Percentiles rank a stretch among this genome's conserved stretches.
Evolutionary conservation across 495 filamentous ascomycete species (phyloP).

Genomic region (Aspergillus conjunctus): DNA sequence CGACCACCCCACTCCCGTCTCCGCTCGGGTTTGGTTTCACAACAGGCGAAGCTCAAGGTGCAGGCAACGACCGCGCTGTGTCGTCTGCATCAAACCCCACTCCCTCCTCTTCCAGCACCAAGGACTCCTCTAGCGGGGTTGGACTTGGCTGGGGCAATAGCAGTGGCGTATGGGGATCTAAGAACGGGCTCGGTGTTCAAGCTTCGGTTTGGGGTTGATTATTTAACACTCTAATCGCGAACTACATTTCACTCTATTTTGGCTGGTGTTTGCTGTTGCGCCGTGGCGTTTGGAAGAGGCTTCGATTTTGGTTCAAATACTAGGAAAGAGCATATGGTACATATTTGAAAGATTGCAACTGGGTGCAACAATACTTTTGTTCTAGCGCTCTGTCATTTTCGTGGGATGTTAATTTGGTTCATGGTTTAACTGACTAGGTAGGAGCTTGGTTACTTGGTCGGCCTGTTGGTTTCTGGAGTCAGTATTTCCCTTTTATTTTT

Average conservation of each 20-base stretch:
- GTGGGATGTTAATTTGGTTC: conserved; percentile 33
- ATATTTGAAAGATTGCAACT: conserved; percentile 26
- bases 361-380: conserved; percentile 28
- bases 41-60: conserved; percentile 48
- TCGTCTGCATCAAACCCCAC: conserved; percentile 65
- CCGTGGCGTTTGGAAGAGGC: conserved; percentile 35
- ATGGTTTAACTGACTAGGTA: conserved; percentile 31
- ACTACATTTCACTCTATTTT: conserved; percentile 17
- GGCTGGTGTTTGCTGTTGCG: conserved; percentile 27
- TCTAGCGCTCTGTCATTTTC: conserved; percentile 24
- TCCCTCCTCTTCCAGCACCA: conserved; percentile 38
- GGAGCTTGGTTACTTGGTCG: conserved; percentile 30
- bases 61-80: conserved; percentile 58
- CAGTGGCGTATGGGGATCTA: conserved; percentile 74
- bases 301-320: conserved; percentile 27
- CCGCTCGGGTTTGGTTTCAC: conserved; percentile 78
- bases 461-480: conserved; percentile 37
- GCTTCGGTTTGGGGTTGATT: conserved; percentile 77
- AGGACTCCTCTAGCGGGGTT: conserved; percentile 54
- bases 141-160: conserved; percentile 71
- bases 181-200: conserved; percentile 68
- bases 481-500: conserved; percentile 28
- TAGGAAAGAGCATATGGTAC: conserved; percentile 32
- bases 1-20: conserved; percentile 86
- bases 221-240: neutral